Evolutionary conservation across 352 stramenopile genomes (phyloP).

Genomic region (Blastocystis sp.): DNA sequence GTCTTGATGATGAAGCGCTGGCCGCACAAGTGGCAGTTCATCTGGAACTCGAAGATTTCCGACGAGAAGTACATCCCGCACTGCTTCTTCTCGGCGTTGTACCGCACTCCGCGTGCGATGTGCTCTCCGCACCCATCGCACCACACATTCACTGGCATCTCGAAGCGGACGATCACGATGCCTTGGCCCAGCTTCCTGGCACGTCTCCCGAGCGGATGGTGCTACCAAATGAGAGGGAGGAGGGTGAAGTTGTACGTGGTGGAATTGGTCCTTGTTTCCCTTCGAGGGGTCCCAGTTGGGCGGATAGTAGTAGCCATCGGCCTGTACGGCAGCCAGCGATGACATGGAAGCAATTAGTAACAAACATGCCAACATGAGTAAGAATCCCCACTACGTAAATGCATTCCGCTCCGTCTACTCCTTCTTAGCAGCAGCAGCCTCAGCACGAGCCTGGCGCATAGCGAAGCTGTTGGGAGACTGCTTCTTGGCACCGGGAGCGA

Average conservation of each 20-base stretch:
- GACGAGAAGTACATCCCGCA: constrained; percentile 86
- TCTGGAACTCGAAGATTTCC: constrained; percentile 87
- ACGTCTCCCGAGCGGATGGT: constrained; percentile 77
- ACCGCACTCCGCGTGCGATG: constrained; percentile 83
- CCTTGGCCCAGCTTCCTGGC: constrained; percentile 85
- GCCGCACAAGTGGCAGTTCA: constrained; percentile 85
- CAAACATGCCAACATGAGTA: constrained; percentile 18
- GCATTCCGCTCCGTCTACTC: not conserved
- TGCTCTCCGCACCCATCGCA: constrained; percentile 77
- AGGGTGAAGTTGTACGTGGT: constrained; percentile 73
- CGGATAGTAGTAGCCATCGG: constrained; percentile 94
- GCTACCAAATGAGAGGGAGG: constrained; percentile 75
- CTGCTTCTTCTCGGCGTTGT: constrained; percentile 90
- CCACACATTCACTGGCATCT: constrained; percentile 93
- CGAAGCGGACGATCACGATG: constrained; percentile 89
- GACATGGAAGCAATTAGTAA: constrained; percentile 80
- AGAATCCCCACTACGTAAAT: not conserved
- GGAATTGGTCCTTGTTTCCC: constrained; percentile 82
- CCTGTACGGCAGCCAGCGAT: constrained; percentile 88
- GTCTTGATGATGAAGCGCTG: constrained; percentile 85
- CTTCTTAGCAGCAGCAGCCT: constrained; percentile 7
- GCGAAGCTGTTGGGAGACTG: constrained; percentile 3
- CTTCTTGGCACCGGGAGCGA: constrained; percentile 73
- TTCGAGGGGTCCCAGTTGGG: constrained; percentile 83
- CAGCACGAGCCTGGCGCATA: not conserved